Conservation (phyloP, 1,284 basidiomycete species). For the Vanrija pseudolonga region DNA sequence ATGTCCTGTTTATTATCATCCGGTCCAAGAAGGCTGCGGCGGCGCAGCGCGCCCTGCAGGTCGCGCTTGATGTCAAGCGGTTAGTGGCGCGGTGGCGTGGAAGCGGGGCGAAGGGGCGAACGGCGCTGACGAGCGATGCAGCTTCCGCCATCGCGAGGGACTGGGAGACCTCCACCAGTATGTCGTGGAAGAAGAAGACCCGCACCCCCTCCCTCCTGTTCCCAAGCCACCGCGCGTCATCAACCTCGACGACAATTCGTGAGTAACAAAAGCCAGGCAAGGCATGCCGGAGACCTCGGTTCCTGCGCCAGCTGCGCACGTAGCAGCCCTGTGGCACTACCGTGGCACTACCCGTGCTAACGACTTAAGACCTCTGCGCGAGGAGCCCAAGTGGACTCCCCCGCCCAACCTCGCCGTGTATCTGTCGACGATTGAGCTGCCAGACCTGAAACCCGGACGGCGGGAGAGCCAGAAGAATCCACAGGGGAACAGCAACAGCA, state of each 20-base stretch:
- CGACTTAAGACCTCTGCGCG: background rate
- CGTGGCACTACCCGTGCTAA: background rate
- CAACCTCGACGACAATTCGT: conserved; percentile 36
- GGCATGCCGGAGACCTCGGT: background rate
- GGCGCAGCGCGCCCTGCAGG: conserved; percentile 38
- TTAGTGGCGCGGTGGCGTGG: background rate
- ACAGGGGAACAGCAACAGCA: background rate
- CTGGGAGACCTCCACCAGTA: conserved; percentile 44
- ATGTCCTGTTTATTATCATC: conserved; percentile 42
- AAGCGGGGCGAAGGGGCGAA: background rate
- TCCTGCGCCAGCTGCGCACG: background rate
- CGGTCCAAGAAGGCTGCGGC: conserved; percentile 33
- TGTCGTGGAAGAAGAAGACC: conserved; percentile 37
- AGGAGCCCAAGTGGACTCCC: conserved; percentile 21
- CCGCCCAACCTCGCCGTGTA: conserved; percentile 45
- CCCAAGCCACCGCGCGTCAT: conserved; percentile 34
- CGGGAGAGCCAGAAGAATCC: background rate
- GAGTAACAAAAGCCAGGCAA: background rate
- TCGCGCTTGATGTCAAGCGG: conserved; percentile 41
- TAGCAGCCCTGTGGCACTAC: background rate
- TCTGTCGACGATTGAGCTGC: conserved; percentile 45
- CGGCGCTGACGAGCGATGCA: conserved; percentile 10
- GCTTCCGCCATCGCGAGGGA: conserved; percentile 39
- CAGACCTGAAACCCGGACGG: conserved; percentile 37
- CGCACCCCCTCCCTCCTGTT: background rate